Base-by-base conservation (phyloP, 1,139 yeast genomes). In the Saccharomyces hybrid region DNA sequence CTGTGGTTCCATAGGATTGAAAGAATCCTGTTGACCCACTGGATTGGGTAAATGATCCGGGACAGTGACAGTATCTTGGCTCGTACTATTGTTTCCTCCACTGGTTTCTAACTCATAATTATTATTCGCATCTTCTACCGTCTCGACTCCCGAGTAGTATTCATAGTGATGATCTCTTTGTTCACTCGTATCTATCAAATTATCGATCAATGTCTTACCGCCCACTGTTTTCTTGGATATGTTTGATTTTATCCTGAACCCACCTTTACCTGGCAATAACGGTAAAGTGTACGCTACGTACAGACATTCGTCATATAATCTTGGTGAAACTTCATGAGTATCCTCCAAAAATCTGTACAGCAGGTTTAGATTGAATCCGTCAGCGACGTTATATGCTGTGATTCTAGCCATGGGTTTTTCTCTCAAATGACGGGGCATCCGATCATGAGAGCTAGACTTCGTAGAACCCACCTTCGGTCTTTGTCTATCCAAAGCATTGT, bases 211-310 rank as follows among this genome's bases (percentile, higher is more conserved):
- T 69, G 81, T 71, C 74, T 85, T 69, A 74, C 91, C 71, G 70
- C 88, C 74, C 66, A 78, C 68, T 70, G 75, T 71, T 54, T 82
- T 84, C 26, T 83, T 83, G 2, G 88, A 77, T 51, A 87, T 82
- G 63, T 89, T 88, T 4, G 96, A 87, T 66, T 83, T 85, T 7
- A 91, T 86, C 54, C 98, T 74, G 60, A 81, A 85, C 0, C 96
- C 96, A 59, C 87, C 91, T 52, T 80, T 81, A 1, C 98, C 98
- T 0, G 96, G 95, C 3, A 90, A 73, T 34, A 93, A 73, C 0
- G 99, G 99, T 49, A 93, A 74, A 26, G 90, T 80, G 64, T 93
- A 93, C 0, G 96, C 96, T 2, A 89, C 93, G 66, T 90, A 93
- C 32, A 93, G 72, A 5, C 91, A 95, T 63, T 91, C 98, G 68